Percentiles rank a stretch among this genome's conserved stretches.
phyloP scores from a whole-genome alignment of 192 early-diverging fungal genomes.

The Rhizophagus clarus region DNA sequence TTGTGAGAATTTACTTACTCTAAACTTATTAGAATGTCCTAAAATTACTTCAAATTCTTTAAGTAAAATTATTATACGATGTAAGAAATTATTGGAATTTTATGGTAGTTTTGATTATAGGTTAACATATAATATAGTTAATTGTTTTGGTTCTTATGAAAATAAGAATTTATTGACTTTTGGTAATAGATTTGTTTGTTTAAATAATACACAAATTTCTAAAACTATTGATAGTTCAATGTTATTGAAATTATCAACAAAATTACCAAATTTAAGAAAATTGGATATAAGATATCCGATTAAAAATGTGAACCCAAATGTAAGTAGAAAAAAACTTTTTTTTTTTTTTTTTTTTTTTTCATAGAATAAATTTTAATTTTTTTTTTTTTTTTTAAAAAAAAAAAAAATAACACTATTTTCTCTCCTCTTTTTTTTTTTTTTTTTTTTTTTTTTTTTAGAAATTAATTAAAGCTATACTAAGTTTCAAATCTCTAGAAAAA shows the following conservation, averaged over 20 bases:
- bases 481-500: neutral
- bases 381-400: too few relatives aligned
- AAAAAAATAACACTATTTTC: too few relatives aligned
- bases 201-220: neutral
- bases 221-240: neutral
- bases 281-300: conserved; percentile 6
- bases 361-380: too few relatives aligned
- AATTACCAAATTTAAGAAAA: conserved; percentile 6
- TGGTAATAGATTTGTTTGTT: neutral
- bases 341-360: too few relatives aligned
- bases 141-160: neutral
- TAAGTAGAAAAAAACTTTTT: conserved; percentile 1
- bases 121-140: neutral
- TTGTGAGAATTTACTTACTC: neutral
- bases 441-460: neutral
- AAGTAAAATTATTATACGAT: neutral
- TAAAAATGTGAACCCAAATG: neutral
- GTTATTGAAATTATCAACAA: neutral
- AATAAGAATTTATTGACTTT: neutral
- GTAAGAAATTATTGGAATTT: neutral
- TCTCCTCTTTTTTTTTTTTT: too few relatives aligned
- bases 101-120: neutral
- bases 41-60: neutral
- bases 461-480: neutral
- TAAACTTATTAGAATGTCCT: conserved; percentile 1